Conservation (phyloP, 257 asterid genomes). For the Ilex asprella region DNA sequence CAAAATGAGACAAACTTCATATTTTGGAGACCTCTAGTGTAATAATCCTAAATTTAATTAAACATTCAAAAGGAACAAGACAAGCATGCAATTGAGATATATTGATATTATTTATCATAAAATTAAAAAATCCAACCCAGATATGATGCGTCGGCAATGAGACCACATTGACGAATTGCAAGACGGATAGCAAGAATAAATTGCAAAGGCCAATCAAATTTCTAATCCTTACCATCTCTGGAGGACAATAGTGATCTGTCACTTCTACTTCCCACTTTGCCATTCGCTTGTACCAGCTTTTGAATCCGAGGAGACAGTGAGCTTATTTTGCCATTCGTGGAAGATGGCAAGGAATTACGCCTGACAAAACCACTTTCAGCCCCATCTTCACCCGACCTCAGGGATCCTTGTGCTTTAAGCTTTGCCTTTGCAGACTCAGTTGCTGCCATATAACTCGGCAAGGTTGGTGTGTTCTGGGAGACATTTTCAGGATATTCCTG, state of each 20-base stretch:
- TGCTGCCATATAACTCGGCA: conserved; percentile 96
- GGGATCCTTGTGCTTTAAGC: conserved; percentile 74
- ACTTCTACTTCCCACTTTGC: conserved; percentile 52
- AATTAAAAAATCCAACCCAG: no score
- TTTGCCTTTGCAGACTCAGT: conserved; percentile 92
- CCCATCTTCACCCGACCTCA: conserved; percentile 48
- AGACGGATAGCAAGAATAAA: no score
- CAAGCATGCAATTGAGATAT: no score
- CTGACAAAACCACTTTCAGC: conserved; percentile 43
- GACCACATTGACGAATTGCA: no score
- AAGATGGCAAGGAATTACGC: conserved; percentile 77
- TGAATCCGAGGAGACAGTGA: conserved; percentile 71
- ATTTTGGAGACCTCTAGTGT: no score
- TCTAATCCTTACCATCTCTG: conserved; percentile 55
- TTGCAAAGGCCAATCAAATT: no score
- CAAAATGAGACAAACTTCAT: no score
- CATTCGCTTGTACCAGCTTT: conserved; percentile 62
- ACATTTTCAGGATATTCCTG: conserved; percentile 61
- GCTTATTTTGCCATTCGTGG: conserved; percentile 48
- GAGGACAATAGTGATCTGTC: conserved; percentile 43
- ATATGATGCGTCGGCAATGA: no score
- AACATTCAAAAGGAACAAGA: background rate
- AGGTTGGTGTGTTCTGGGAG: conserved; percentile 54
- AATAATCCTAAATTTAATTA: no score
- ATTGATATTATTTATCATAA: no score